Base-by-base conservation (phyloP, 202 grass and related monocot genomes). In the Schoenoplectus triqueter region DNA sequence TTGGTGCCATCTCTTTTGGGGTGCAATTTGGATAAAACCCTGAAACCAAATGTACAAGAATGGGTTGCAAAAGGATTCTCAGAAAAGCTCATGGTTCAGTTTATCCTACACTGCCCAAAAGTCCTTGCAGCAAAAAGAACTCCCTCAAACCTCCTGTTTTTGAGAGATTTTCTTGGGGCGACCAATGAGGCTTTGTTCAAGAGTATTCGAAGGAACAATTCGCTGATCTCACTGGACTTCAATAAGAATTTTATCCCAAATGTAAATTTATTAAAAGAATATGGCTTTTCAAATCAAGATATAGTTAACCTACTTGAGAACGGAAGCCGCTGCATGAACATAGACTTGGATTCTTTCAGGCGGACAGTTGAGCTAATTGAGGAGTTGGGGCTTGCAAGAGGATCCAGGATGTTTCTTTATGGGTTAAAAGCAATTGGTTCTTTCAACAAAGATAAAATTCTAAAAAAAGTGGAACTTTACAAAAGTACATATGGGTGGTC, bases 401-500 rank as follows among this genome's bases (percentile, higher is more conserved):
- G 85, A 19, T 94, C 94, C 0, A 65, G 85, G 20, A 92, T 89
- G 91, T 97, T 92, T 44, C 63, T 78, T 1, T 63, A 67, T 41
- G 83, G 74, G 10, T 76, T 97, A 15, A 80, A 64, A 64, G 80
- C 74, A n/a, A 57, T 88, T 11, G 52, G 84, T 41, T 81, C 62
- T 66, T 85, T 88, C 15, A 83, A 75, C 22, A 89, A 86, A 73
- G 89, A 87, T 70, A 91, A 77, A 77, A 57, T 90, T 11, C 73
- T 90, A 17, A 83, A 69, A 69, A 93, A 90, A 85, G 15, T 90
- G 47, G 84, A 86, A 14, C 64, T 92, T 44, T 88, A 89, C 2
- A 90, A 40, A 57, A 80, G 63, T 65, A 80, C 78, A 39, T 85
- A 84, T 45, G 91, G 89, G 2, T 97, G 94, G 91, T 93, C 89